phyloP scores from a whole-genome alignment of 179 eudicot species.

The Heliamphora pulchella region DNA sequence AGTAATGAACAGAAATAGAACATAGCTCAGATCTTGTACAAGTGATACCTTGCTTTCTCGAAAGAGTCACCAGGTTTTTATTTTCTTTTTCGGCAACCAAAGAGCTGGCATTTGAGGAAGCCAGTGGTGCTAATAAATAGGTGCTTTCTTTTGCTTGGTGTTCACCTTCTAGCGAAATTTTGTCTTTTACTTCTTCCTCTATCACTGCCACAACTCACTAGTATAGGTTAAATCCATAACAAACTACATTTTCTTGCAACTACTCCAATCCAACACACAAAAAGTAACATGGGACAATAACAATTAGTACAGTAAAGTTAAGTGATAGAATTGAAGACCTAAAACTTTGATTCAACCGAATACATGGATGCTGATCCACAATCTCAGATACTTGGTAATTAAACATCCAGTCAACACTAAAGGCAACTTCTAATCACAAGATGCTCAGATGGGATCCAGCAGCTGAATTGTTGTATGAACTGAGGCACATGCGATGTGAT shows the following conservation, averaged over 20 bases:
- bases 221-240: background rate
- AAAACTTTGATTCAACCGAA: background rate
- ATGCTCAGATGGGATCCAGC: constrained; percentile 1
- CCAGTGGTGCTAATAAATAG: background rate
- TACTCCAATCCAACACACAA: background rate
- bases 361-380: background rate
- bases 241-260: background rate
- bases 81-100: background rate
- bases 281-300: background rate
- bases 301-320: background rate
- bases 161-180: background rate
- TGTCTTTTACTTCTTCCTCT: background rate
- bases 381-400: background rate
- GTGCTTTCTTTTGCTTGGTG: background rate
- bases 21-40: background rate
- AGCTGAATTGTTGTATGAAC: background rate
- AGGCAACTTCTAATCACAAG: background rate
- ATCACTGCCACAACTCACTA: background rate
- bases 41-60: constrained; percentile 8
- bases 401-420: background rate
- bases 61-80: background rate
- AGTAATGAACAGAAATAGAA: background rate
- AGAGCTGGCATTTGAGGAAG: background rate
- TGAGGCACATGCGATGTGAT: background rate
- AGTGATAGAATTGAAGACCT: background rate